Percentiles rank a stretch among this genome's conserved stretches.
phyloP scores from a whole-genome alignment of 257 asterid genomes.

The Solanum stenotomum region DNA sequence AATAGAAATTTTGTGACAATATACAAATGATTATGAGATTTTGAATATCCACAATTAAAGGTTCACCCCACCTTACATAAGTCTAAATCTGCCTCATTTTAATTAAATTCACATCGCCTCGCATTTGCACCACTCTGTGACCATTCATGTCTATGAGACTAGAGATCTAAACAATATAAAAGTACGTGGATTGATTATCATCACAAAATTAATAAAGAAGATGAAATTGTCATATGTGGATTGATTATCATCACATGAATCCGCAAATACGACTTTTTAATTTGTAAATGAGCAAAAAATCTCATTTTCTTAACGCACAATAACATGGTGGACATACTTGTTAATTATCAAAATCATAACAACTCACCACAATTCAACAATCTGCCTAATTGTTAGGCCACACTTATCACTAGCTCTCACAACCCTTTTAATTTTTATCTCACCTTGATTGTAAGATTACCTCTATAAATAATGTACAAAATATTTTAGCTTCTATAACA shows the following conservation, averaged over 20 bases:
- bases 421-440: background rate
- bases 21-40: background rate
- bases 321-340: background rate
- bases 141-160: no score
- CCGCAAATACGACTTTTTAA: background rate
- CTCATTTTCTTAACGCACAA: background rate
- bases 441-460: background rate
- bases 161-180: background rate
- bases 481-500: background rate
- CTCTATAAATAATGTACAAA: background rate
- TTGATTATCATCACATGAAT: background rate
- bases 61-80: no score
- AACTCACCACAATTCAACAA: background rate
- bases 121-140: no score
- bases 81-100: no score
- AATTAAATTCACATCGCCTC: no score
- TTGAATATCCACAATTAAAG: background rate
- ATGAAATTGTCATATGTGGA: background rate
- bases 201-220: background rate
- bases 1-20: background rate
- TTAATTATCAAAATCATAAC: background rate
- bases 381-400: background rate
- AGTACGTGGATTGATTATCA: background rate
- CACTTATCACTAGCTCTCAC: background rate
- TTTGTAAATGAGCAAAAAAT: no score